Percentiles rank a stretch among this genome's conserved stretches.
phyloP scores from a whole-genome alignment of 495 filamentous ascomycete species.

The Bathelium albidoporum region DNA sequence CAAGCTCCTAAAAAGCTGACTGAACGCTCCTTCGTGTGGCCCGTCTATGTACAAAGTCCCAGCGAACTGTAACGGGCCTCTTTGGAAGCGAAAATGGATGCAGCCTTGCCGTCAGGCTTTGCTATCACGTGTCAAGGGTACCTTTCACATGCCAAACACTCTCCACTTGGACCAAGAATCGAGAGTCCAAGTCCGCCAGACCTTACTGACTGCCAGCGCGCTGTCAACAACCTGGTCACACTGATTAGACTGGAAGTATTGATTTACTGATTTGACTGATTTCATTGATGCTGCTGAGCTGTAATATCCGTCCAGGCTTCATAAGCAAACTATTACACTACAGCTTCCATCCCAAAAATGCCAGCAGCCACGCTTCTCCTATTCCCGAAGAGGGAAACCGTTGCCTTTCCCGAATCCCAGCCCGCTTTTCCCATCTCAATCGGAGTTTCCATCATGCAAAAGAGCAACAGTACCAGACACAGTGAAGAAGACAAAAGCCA shows the following conservation, averaged over 20 bases:
- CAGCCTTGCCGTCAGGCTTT: too few relatives aligned
- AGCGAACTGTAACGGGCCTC: too few relatives aligned
- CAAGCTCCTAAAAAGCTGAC: not conserved
- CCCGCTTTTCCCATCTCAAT: not conserved
- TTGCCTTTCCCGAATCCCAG: not conserved
- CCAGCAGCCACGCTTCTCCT: not conserved
- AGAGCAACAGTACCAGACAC: not conserved
- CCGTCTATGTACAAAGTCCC: too few relatives aligned
- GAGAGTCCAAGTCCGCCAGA: too few relatives aligned
- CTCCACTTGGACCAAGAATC: too few relatives aligned
- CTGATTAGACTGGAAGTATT: not conserved
- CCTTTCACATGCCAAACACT: constrained; percentile 4
- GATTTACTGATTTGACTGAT: not conserved
- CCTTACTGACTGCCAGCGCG: too few relatives aligned
- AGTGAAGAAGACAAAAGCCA: not conserved
- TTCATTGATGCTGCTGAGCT: not conserved
- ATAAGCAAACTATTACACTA: not conserved
- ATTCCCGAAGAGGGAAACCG: not conserved
- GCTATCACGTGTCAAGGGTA: not conserved
- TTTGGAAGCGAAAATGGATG: too few relatives aligned
- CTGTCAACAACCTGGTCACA: not conserved
- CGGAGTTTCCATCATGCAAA: not conserved
- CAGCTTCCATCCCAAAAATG: not conserved
- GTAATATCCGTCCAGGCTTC: not conserved
- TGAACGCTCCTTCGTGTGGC: not conserved